These are phyloP conservation scores for Nicotiana tomentosiformis DNA, from an alignment of 257 asterid genomes.

Conservation along the genomic window DNA sequence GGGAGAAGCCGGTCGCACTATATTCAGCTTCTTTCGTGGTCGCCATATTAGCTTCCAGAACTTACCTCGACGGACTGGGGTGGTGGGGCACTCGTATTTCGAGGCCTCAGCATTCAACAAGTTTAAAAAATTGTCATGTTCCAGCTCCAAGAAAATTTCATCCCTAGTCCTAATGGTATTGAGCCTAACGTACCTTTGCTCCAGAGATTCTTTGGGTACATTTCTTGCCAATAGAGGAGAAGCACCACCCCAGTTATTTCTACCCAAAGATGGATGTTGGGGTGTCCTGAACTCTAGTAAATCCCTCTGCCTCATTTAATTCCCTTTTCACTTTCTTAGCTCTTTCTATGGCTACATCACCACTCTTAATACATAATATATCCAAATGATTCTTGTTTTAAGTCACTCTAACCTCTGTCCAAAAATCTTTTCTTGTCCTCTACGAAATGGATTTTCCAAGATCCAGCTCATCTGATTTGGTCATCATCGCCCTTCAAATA, in stretches of 20 bases:
- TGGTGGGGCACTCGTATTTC: slow-evolving; percentile 9
- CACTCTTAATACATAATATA: neutral
- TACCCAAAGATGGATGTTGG: slow-evolving; percentile 54
- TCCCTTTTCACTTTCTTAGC: neutral
- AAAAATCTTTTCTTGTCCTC: neutral
- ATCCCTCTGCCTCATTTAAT: slow-evolving; percentile 31
- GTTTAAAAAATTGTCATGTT: slow-evolving; percentile 28
- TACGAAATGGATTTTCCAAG: neutral
- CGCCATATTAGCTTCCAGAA: slow-evolving; percentile 37
- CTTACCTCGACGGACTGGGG: slow-evolving; percentile 23
- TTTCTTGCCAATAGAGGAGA: slow-evolving; percentile 68
- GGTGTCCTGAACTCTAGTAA: slow-evolving; percentile 60
- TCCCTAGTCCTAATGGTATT: slow-evolving; percentile 31
- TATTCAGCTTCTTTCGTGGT: slow-evolving; percentile 24
- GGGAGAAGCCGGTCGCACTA: neutral
- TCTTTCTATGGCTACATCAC: neutral
- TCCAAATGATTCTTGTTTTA: slow-evolving; percentile 1
- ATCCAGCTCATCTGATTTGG: neutral
- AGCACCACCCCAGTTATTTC: slow-evolving; percentile 77
- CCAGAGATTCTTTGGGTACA: slow-evolving; percentile 56
- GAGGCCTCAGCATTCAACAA: slow-evolving; percentile 16
- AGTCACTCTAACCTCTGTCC: neutral
- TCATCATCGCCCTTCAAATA: neutral
- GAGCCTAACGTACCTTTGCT: slow-evolving; percentile 44
- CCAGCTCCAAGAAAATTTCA: slow-evolving; percentile 30